These are phyloP conservation scores for Adansonia madagascariensis DNA, from an alignment of 441 rosid species.

Conservation along the genomic window DNA sequence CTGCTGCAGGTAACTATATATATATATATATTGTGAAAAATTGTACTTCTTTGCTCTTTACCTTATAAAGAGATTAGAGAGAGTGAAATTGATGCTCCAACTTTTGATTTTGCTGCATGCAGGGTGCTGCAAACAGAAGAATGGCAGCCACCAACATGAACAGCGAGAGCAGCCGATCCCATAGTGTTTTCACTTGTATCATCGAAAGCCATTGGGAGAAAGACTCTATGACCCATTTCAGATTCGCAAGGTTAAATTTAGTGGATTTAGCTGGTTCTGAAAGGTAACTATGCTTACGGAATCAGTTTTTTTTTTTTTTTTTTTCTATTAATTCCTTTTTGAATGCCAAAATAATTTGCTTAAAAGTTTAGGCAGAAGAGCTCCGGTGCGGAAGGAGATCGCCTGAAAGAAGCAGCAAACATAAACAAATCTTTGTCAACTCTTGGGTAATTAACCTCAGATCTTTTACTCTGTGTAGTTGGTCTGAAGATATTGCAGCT, in stretches of 20 bases:
- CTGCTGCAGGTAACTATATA: slow-evolving; percentile 57
- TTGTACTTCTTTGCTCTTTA: slow-evolving; percentile 18
- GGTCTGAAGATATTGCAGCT: slow-evolving; percentile 3
- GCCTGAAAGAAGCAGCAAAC: slow-evolving; percentile 96
- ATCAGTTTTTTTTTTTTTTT: neutral
- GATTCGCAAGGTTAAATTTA: slow-evolving; percentile 93
- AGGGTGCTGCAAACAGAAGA: slow-evolving; percentile 93
- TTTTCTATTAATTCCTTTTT: slow-evolving; percentile 11
- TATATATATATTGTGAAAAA: slow-evolving; percentile 22
- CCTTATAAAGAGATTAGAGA: slow-evolving; percentile 18
- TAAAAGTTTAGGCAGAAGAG: slow-evolving; percentile 77
- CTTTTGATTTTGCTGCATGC: slow-evolving; percentile 29
- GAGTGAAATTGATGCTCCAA: slow-evolving; percentile 22
- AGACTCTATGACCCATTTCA: slow-evolving; percentile 77
- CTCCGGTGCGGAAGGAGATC: slow-evolving; percentile 98
- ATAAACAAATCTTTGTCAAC: slow-evolving; percentile 95
- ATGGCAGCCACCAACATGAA: slow-evolving; percentile 92
- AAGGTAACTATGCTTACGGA: slow-evolving; percentile 53
- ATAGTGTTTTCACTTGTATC: slow-evolving; percentile 92
- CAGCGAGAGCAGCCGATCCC: slow-evolving; percentile 97
- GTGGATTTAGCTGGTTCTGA: slow-evolving; percentile 99
- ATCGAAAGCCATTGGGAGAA: slow-evolving; percentile 91
- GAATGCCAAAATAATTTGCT: slow-evolving; percentile 27
- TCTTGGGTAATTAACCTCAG: slow-evolving; percentile 67
- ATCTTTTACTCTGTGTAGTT: slow-evolving; percentile 17